phyloP scores from a whole-genome alignment of 139 green algal genomes.

The Raphidocelis subcapitata region DNA sequence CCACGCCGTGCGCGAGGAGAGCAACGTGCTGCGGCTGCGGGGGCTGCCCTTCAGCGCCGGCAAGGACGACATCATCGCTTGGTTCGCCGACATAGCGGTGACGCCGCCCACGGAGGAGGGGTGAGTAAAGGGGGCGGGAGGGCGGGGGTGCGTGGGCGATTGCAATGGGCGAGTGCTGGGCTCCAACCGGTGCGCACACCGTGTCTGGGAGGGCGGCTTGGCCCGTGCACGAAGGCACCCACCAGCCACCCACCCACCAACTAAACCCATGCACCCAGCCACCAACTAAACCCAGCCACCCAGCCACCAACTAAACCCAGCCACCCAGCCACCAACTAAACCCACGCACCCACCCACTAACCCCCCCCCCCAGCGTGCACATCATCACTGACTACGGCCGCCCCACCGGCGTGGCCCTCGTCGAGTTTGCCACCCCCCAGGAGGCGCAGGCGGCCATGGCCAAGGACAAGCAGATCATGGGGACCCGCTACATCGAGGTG shows the following conservation, averaged over 20 bases:
- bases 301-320: too few species aligned
- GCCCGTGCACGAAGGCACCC: too few species aligned
- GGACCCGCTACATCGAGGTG: slow-evolving; percentile 86
- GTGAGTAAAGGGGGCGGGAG: slow-evolving; percentile 7
- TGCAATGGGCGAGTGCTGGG: too few species aligned
- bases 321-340: too few species aligned
- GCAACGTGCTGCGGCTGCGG: slow-evolving; percentile 75
- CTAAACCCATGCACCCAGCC: too few species aligned
- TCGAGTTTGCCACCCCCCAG: slow-evolving; percentile 68
- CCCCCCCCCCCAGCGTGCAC: slow-evolving; percentile 69
- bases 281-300: too few species aligned
- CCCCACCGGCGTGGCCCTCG: slow-evolving; percentile 74
- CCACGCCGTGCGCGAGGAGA: slow-evolving; percentile 13
- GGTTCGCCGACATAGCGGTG: slow-evolving; percentile 73
- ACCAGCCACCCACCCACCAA: too few species aligned
- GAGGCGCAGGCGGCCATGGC: slow-evolving; percentile 62
- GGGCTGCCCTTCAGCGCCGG: slow-evolving; percentile 82
- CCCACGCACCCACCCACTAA: too few species aligned
- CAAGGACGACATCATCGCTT: slow-evolving; percentile 73
- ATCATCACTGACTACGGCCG: slow-evolving; percentile 64
- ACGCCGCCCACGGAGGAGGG: slow-evolving; percentile 8
- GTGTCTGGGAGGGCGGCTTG: too few species aligned
- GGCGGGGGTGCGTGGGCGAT: too few species aligned
- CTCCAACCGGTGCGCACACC: too few species aligned
- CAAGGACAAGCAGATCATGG: slow-evolving; percentile 83